Evolutionary conservation across 1,139 yeast species (phyloP).

Genomic region (Debaryomyces sp.): DNA sequence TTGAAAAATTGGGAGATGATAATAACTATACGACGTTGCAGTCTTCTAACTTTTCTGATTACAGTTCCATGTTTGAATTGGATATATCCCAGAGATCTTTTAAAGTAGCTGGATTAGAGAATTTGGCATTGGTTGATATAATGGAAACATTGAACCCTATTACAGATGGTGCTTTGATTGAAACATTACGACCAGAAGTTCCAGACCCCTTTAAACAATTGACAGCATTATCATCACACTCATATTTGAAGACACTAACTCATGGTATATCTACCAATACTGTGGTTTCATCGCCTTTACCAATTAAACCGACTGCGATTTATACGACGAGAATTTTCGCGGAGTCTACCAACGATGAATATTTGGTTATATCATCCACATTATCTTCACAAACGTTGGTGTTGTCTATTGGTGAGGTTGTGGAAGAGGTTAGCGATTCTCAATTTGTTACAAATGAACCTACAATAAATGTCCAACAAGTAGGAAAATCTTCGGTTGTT

Average conservation of each 20-base stretch:
- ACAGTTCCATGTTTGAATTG: slow-evolving; percentile 2
- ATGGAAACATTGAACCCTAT: slow-evolving; percentile 62
- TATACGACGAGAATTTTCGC: slow-evolving; percentile 58
- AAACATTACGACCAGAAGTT: slow-evolving; percentile 32
- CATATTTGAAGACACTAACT: slow-evolving; percentile 54
- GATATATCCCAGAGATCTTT: slow-evolving; percentile 9
- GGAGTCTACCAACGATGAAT: slow-evolving; percentile 57
- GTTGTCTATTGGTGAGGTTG: slow-evolving; percentile 75
- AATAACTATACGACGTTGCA: slow-evolving; percentile 33
- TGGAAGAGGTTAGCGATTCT: slow-evolving; percentile 74
- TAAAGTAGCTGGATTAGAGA: slow-evolving; percentile 44
- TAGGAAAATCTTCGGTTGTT: slow-evolving; percentile 64
- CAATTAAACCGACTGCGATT: slow-evolving; percentile 59
- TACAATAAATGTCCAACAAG: slow-evolving; percentile 71
- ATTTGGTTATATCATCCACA: slow-evolving; percentile 66
- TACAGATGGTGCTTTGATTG: slow-evolving; percentile 46
- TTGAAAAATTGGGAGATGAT: slow-evolving; percentile 67
- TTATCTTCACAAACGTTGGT: slow-evolving; percentile 67
- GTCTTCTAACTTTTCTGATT: slow-evolving; percentile 18
- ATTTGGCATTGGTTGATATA: slow-evolving; percentile 60
- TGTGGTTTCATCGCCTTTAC: slow-evolving; percentile 73
- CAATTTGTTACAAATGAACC: slow-evolving; percentile 57
- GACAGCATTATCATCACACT: slow-evolving; percentile 33
- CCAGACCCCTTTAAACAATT: slow-evolving; percentile 40
- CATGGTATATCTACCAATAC: slow-evolving; percentile 63